phyloP scores from a whole-genome alignment of 768 basidiomycete species.

The Auricularia sp. region DNA sequence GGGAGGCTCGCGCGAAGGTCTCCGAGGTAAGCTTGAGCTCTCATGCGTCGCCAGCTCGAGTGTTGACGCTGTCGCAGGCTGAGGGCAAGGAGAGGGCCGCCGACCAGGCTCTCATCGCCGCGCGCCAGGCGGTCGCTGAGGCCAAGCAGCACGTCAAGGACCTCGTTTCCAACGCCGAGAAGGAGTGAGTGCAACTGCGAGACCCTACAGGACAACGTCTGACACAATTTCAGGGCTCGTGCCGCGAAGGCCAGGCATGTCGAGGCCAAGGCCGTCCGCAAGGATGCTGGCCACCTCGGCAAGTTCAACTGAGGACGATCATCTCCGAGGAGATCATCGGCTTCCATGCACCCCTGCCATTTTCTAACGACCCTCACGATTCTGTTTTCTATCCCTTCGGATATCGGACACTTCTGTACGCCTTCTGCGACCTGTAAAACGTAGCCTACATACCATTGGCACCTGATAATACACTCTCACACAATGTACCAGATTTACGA shows the following conservation, averaged over 20 bases:
- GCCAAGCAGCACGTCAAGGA: constrained; percentile 3
- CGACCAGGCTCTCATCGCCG: background rate
- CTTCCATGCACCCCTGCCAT: background rate
- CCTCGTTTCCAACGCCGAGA: background rate
- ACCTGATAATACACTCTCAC: too few species aligned
- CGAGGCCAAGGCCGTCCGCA: background rate
- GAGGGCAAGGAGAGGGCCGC: background rate
- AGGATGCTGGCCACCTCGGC: background rate
- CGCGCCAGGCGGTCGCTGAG: background rate
- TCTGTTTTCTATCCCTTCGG: too few species aligned
- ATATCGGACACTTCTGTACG: too few species aligned
- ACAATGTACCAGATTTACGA: too few species aligned
- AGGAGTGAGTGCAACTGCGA: background rate
- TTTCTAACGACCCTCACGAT: background rate
- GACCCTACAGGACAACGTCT: background rate
- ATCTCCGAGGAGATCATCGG: too few species aligned
- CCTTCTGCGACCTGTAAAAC: too few species aligned
- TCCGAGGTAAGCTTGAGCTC: background rate
- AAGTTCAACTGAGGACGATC: background rate
- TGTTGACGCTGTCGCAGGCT: background rate
- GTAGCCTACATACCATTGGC: too few species aligned
- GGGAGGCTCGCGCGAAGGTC: background rate
- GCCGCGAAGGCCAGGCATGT: background rate
- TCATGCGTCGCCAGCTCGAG: background rate
- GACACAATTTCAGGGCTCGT: background rate